Percentiles rank a stretch among this genome's conserved stretches.
phyloP scores from a whole-genome alignment of 345 rosid genomes.

The Salix caprea region DNA sequence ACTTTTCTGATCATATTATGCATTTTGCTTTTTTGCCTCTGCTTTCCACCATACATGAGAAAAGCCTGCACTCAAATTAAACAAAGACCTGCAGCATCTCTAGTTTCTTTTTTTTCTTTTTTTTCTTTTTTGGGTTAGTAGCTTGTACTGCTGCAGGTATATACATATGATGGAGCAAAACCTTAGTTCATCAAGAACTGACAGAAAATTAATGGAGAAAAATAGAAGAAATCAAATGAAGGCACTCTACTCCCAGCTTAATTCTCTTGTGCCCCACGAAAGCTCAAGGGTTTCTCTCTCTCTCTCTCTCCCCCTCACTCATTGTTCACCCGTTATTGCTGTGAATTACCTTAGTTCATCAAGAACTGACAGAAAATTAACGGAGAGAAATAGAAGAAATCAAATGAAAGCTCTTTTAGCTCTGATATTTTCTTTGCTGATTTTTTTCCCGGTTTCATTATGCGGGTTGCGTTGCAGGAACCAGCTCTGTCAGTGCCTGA shows the following conservation, averaged over 20 bases:
- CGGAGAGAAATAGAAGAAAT: no score
- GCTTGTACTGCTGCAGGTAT: background rate
- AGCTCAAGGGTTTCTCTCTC: constrained; percentile 25
- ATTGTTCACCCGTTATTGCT: background rate
- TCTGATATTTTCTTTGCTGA: background rate
- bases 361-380: no score
- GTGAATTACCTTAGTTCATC: no score
- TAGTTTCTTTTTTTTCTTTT: background rate
- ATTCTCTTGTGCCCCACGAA: constrained; percentile 45
- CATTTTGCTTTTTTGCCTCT: constrained; percentile 10
- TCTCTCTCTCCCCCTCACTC: constrained; percentile 8
- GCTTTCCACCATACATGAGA: background rate
- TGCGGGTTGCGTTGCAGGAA: constrained; percentile 29
- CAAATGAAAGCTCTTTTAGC: background rate
- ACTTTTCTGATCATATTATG: constrained; percentile 9
- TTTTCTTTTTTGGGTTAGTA: background rate
- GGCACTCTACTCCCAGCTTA: constrained; percentile 44
- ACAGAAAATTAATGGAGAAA: constrained; percentile 52
- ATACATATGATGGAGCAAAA: constrained; percentile 31
- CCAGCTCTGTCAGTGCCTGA: constrained; percentile 39
- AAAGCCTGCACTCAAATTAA: background rate
- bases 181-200: constrained; percentile 41
- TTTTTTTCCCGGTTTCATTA: background rate
- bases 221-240: constrained; percentile 69
- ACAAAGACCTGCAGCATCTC: background rate